Evolutionary conservation across 352 stramenopile genomes (phyloP).

Genomic region (Phytophthora tubulina): DNA sequence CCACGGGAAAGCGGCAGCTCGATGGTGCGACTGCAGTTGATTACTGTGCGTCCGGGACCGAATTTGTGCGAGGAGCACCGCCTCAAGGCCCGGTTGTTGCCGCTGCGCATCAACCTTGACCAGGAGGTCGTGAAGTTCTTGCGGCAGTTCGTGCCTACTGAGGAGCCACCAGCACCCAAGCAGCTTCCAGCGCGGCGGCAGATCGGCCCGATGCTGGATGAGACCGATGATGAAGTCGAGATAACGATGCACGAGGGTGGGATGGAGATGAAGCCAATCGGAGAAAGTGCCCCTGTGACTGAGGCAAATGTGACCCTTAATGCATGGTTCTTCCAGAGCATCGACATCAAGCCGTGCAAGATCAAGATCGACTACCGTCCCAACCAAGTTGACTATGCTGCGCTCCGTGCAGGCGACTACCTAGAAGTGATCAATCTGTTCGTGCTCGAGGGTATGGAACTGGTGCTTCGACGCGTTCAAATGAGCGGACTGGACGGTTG

Average conservation of each 20-base stretch:
- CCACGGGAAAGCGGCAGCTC: slow-evolving; percentile 86
- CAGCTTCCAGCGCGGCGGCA: slow-evolving; percentile 14
- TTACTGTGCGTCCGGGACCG: slow-evolving; percentile 78
- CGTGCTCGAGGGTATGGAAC: slow-evolving; percentile 89
- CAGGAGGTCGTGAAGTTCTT: slow-evolving; percentile 90
- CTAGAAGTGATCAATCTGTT: slow-evolving; percentile 92
- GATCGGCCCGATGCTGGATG: slow-evolving; percentile 39
- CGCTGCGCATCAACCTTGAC: slow-evolving; percentile 87
- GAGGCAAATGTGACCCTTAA: slow-evolving; percentile 61
- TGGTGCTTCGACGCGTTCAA: slow-evolving; percentile 86
- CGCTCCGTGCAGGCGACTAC: slow-evolving; percentile 85
- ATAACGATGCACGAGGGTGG: slow-evolving; percentile 46
- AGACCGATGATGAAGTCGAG: slow-evolving; percentile 45
- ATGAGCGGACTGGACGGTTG: slow-evolving; percentile 86
- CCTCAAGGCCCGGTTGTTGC: slow-evolving; percentile 78
- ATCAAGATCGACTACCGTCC: slow-evolving; percentile 93
- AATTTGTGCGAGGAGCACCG: slow-evolving; percentile 88
- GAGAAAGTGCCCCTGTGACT: slow-evolving; percentile 19
- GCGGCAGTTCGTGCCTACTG: slow-evolving; percentile 79
- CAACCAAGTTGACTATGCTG: slow-evolving; percentile 88
- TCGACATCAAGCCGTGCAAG: slow-evolving; percentile 89
- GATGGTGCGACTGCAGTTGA: slow-evolving; percentile 84
- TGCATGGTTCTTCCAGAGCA: slow-evolving; percentile 89
- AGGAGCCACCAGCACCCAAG: slow-evolving; percentile 36
- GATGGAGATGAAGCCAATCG: slow-evolving; percentile 61